These are phyloP conservation scores for Citrus hindsii DNA, from an alignment of 345 rosid species.

Conservation along the genomic window DNA sequence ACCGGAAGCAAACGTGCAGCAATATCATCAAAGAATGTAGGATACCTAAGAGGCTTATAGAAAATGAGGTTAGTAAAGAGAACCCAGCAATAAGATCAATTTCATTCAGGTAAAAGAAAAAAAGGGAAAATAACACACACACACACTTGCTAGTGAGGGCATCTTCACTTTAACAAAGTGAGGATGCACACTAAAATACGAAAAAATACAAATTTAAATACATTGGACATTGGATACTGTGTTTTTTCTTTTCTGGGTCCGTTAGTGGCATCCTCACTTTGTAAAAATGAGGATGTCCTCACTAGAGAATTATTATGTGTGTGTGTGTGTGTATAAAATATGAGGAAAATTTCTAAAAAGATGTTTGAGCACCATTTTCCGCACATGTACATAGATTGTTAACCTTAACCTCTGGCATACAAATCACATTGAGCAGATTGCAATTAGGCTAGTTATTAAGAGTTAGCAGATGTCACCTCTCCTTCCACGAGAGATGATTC, in stretches of 20 bases:
- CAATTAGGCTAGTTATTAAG: not conserved
- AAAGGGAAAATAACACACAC: too few relatives aligned
- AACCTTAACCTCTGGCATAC: not conserved
- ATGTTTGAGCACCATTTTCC: not conserved
- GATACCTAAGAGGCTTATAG: conserved; percentile 56
- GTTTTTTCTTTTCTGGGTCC: too few relatives aligned
- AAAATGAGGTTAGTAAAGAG: conserved; percentile 12
- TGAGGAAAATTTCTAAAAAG: too few relatives aligned
- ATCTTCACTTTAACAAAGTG: too few relatives aligned
- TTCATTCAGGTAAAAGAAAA: not conserved
- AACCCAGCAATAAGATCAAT: not conserved
- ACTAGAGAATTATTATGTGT: too few relatives aligned
- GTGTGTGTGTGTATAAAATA: too few relatives aligned
- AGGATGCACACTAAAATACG: too few relatives aligned
- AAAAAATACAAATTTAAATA: too few relatives aligned
- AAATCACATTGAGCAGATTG: not conserved
- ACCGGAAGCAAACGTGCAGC: conserved; percentile 91
- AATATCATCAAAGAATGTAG: conserved; percentile 92
- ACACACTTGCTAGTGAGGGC: too few relatives aligned
- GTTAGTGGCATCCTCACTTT: too few relatives aligned
- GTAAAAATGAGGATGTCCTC: too few relatives aligned
- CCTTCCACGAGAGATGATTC: conserved; percentile 98
- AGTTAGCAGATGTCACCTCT: conserved; percentile 49
- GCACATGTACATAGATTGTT: not conserved
- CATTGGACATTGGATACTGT: too few relatives aligned